These are phyloP conservation scores for Malus domestica DNA, from an alignment of 306 rosid genomes.

Conservation along the genomic window DNA sequence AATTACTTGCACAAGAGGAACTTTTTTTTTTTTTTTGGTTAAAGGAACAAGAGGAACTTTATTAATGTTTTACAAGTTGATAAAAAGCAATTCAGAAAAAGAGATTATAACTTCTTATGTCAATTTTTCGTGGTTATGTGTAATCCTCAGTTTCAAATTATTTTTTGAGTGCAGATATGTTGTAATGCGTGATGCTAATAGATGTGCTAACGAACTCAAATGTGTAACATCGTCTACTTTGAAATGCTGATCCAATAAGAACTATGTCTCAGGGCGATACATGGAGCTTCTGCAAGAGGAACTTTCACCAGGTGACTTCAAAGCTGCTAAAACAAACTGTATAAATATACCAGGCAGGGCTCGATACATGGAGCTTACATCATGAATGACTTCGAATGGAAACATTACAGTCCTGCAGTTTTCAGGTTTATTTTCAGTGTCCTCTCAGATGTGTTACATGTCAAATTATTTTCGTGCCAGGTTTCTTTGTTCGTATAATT, in stretches of 20 bases:
- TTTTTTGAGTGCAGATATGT: neutral
- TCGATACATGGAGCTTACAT: conserved; percentile 1
- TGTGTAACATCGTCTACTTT: neutral
- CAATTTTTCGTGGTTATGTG: neutral
- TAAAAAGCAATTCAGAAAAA: neutral
- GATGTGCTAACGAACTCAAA: neutral
- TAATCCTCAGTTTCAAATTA: neutral
- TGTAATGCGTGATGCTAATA: neutral
- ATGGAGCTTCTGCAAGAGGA: conserved; percentile 27
- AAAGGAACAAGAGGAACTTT: neutral
- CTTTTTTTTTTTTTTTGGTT: neutral
- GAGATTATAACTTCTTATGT: neutral
- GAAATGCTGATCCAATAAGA: conserved; percentile 2
- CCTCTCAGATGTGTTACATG: neutral
- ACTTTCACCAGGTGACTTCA: conserved; percentile 25
- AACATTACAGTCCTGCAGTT: conserved; percentile 36
- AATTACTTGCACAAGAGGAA: neutral
- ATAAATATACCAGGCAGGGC: conserved; percentile 10
- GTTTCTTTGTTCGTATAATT: neutral
- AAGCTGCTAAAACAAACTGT: conserved; percentile 14
- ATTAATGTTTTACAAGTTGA: neutral
- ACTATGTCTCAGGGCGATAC: conserved; percentile 13
- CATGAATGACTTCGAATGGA: conserved; percentile 29
- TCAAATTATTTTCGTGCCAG: neutral
- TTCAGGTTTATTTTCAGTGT: conserved; percentile 27